Percentiles rank a stretch among this genome's conserved stretches.
These are phyloP conservation scores for Microthlaspi erraticum DNA, from an alignment of 345 rosid species.

Conservation along the genomic window DNA sequence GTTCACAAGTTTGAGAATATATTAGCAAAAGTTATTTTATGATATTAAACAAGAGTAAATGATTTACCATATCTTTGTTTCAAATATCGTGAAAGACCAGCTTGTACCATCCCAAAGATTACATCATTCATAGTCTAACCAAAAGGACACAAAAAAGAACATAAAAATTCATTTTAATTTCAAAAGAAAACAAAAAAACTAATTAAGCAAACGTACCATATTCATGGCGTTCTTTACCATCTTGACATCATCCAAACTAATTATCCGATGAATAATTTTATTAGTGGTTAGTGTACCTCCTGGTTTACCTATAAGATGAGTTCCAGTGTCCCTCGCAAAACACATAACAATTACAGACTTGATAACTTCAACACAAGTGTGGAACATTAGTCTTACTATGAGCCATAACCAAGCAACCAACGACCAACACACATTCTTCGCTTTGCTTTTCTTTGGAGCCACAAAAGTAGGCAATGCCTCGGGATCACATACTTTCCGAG, in stretches of 20 bases:
- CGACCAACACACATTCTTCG: conserved; percentile 10
- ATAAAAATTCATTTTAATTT: too few species aligned
- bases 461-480: conserved; percentile 53
- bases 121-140: conserved; percentile 75
- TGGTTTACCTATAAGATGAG: conserved; percentile 47
- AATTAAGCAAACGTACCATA: conserved; percentile 15
- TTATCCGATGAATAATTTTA: conserved; percentile 50
- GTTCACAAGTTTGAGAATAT: background rate
- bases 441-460: conserved; percentile 13
- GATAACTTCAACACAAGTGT: conserved; percentile 53
- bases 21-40: background rate
- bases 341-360: conserved; percentile 38
- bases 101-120: conserved; percentile 59
- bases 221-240: conserved; percentile 29
- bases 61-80: conserved; percentile 54
- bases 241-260: conserved; percentile 62
- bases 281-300: conserved; percentile 16
- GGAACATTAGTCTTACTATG: conserved; percentile 45
- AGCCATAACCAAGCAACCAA: conserved; percentile 49
- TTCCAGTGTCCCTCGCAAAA: conserved; percentile 44
- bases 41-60: background rate
- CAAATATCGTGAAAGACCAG: conserved; percentile 63
- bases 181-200: background rate
- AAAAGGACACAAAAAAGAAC: background rate
- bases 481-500: conserved; percentile 56